Conservation (phyloP, 495 filamentous ascomycete species). For the Bacidia rubella region DNA sequence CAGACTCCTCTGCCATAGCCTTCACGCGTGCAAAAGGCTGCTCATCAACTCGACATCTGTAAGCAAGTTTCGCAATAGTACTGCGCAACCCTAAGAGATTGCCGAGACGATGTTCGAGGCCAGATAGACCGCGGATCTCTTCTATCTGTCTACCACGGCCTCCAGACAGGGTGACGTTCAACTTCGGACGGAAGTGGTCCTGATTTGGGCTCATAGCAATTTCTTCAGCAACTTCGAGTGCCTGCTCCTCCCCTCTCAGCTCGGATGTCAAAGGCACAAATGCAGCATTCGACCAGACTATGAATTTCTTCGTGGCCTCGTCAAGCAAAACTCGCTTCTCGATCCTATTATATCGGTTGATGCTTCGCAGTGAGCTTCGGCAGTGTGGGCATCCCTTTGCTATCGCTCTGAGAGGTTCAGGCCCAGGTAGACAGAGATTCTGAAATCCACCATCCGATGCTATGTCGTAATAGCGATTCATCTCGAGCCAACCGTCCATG, state of each 20-base stretch:
- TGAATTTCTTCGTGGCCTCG: slow-evolving; percentile 53
- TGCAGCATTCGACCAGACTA: slow-evolving; percentile 31
- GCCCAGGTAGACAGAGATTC: neutral
- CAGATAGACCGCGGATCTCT: neutral
- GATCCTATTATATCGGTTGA: slow-evolving; percentile 53
- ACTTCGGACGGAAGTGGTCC: neutral
- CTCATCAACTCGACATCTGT: slow-evolving; percentile 34
- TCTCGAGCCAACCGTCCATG: neutral
- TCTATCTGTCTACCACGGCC: neutral
- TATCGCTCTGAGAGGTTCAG: slow-evolving; percentile 37
- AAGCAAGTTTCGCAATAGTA: slow-evolving; percentile 28
- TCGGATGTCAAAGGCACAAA: slow-evolving; percentile 34
- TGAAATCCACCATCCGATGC: neutral
- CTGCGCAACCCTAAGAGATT: slow-evolving; percentile 22
- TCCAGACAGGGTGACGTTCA: neutral
- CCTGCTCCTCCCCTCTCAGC: slow-evolving; percentile 21
- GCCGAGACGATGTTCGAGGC: neutral
- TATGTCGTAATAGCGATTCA: neutral
- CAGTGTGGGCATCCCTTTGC: slow-evolving; percentile 49
- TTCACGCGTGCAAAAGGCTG: slow-evolving; percentile 46
- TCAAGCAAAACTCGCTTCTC: slow-evolving; percentile 49
- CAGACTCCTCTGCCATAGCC: slow-evolving; percentile 35
- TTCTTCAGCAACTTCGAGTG: slow-evolving; percentile 16
- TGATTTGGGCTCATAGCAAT: neutral
- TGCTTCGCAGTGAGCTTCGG: slow-evolving; percentile 43